A percentile compares a stretch with the other conserved stretches of the same genome.
Evolutionary conservation across 345 rosid genomes (phyloP).

Genomic region (Linum trigynum): DNA sequence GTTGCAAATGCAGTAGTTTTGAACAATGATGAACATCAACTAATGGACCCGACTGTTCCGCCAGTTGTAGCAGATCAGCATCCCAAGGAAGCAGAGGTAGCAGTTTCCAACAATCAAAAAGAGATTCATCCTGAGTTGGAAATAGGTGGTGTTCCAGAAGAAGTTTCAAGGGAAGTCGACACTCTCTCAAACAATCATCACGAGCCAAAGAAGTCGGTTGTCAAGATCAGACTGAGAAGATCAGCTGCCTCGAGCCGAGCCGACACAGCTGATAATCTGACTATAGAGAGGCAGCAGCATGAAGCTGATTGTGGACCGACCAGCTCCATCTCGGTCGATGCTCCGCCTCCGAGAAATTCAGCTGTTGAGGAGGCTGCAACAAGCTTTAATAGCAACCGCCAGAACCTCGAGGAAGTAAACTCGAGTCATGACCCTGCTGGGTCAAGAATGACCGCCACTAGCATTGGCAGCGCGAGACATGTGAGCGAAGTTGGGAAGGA

Average conservation of each 20-base stretch:
- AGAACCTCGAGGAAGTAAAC: slow-evolving; percentile 80
- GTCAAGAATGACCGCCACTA: slow-evolving; percentile 65
- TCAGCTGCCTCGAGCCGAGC: slow-evolving; percentile 65
- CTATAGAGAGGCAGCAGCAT: slow-evolving; percentile 54
- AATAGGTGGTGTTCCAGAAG: slow-evolving; percentile 15
- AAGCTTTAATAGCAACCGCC: slow-evolving; percentile 39
- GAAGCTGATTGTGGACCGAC: slow-evolving; percentile 44
- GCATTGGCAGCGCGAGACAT: slow-evolving; percentile 85
- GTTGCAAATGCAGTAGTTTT: slow-evolving; percentile 11
- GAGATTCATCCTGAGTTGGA: slow-evolving; percentile 4
- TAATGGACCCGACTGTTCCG: slow-evolving; percentile 8
- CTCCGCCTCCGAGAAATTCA: slow-evolving; percentile 60
- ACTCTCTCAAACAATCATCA: slow-evolving; percentile 41
- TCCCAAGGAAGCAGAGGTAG: slow-evolving; percentile 13
- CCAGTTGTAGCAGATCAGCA: slow-evolving; percentile 2
- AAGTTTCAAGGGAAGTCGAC: slow-evolving; percentile 36
- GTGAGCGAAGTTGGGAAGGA: slow-evolving; percentile 68
- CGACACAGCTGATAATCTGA: slow-evolving; percentile 55
- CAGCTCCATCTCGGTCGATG: slow-evolving; percentile 93
- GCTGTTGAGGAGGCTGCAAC: slow-evolving; percentile 51
- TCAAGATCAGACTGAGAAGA: slow-evolving; percentile 61
- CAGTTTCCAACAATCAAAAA: slow-evolving; percentile 16
- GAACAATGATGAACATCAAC: slow-evolving; percentile 6
- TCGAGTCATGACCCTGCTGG: slow-evolving; percentile 67
- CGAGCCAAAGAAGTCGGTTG: slow-evolving; percentile 47